Conservation (phyloP, 495 filamentous ascomycete species). For the Xylaria flabelliformis region DNA sequence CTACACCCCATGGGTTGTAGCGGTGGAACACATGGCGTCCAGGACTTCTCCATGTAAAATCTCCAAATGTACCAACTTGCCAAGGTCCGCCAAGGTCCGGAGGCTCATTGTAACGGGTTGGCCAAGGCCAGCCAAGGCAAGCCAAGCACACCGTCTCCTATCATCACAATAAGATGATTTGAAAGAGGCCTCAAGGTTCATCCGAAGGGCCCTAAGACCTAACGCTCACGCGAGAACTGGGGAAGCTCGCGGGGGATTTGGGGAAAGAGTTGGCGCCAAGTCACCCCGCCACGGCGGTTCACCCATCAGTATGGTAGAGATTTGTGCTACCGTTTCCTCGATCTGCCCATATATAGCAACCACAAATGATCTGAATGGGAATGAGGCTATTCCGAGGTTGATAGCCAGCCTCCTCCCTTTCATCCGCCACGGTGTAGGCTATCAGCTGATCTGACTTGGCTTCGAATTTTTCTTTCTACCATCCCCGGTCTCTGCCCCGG, state of each 20-base stretch:
- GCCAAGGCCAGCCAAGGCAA: conserved; percentile 23
- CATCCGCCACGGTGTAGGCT: not conserved
- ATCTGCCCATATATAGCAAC: not conserved
- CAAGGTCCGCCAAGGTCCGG: conserved; percentile 17
- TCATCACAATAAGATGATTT: conserved; percentile 11
- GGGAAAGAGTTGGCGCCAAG: conserved; percentile 25
- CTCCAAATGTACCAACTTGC: conserved; percentile 14
- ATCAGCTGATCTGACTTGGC: not conserved
- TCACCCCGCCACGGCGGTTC: not conserved
- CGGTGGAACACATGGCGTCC: not conserved
- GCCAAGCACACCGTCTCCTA: conserved; percentile 3
- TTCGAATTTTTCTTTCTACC: not conserved
- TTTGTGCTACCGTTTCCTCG: not conserved
- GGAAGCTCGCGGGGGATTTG: conserved; percentile 14
- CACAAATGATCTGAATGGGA: not conserved
- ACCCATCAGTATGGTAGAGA: conserved; percentile 1
- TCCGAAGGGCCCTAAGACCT: not conserved
- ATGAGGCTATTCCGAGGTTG: conserved; percentile 17
- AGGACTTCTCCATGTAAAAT: not conserved
- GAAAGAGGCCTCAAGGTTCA: conserved; percentile 9
- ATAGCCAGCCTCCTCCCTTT: not conserved
- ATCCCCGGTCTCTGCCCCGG: not conserved
- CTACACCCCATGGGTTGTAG: not conserved
- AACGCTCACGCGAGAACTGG: not conserved
- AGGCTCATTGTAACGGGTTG: conserved; percentile 16